A percentile compares a stretch with the other conserved stretches of the same genome.
These are phyloP conservation scores for Camellia granthamiana DNA, from an alignment of 148 eudicot species.

Conservation along the genomic window DNA sequence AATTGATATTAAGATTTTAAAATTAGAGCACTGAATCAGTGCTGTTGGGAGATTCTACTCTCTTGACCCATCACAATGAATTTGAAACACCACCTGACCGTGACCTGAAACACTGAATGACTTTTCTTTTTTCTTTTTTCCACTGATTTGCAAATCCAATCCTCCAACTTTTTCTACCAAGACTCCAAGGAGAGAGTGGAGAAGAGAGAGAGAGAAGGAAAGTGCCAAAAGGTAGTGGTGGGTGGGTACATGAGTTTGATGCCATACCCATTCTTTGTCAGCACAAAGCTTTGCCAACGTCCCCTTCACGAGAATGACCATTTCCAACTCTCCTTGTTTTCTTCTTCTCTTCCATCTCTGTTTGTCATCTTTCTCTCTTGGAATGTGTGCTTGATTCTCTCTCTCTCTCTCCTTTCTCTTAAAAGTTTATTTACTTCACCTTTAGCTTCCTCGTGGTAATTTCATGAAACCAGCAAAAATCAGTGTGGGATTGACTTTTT, in stretches of 20 bases:
- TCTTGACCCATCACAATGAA: too few species aligned
- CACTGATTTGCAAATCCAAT: too few species aligned
- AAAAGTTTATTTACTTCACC: background rate
- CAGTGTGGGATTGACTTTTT: too few species aligned
- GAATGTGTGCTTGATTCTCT: constrained; percentile 49
- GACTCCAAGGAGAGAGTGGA: background rate
- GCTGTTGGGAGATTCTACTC: too few species aligned
- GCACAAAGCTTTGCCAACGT: constrained; percentile 32
- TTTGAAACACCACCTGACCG: too few species aligned
- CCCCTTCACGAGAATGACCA: constrained; percentile 52
- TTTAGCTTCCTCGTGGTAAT: background rate
- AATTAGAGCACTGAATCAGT: too few species aligned
- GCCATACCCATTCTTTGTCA: constrained; percentile 29
- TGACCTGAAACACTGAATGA: too few species aligned
- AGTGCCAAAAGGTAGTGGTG: constrained; percentile 1
- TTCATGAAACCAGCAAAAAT: constrained; percentile 8
- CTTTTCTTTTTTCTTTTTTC: too few species aligned
- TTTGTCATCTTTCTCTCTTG: constrained; percentile 53
- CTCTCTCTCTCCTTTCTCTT: background rate
- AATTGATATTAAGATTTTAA: too few species aligned
- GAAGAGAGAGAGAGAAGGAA: background rate
- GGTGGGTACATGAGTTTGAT: constrained; percentile 20
- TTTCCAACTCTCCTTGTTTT: constrained; percentile 41
- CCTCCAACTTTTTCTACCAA: background rate
- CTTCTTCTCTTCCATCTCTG: constrained; percentile 36